Evolutionary conservation across 352 stramenopile species (phyloP).

Genomic region (Phytophthora litchii): DNA sequence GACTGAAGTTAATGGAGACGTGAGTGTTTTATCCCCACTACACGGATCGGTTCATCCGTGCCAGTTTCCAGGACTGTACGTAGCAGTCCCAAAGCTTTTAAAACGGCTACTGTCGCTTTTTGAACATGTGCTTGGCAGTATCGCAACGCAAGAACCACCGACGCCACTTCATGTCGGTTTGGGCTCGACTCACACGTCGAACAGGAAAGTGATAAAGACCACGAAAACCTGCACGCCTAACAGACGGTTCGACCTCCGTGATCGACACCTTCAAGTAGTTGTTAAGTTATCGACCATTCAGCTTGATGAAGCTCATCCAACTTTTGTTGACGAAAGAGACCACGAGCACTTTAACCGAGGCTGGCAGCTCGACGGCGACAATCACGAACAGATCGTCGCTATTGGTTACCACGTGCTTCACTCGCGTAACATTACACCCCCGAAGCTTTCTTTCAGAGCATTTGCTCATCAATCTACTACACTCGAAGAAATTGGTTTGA

Average conservation of each 20-base stretch:
- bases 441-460: constrained; percentile 12
- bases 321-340: not conserved
- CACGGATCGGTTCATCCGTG: constrained; percentile 19
- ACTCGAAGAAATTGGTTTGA: not conserved
- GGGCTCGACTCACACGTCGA: constrained; percentile 1
- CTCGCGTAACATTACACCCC: constrained; percentile 14
- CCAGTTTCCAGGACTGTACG: constrained; percentile 13
- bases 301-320: constrained; percentile 8
- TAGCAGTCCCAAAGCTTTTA: constrained; percentile 4
- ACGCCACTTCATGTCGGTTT: constrained; percentile 7
- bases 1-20: constrained; percentile 3
- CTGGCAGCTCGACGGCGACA: constrained; percentile 14
- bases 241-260: constrained; percentile 3
- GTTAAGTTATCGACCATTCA: constrained; percentile 16
- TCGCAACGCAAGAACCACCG: constrained; percentile 6
- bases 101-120: constrained; percentile 10
- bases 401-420: constrained; percentile 18
- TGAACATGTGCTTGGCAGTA: constrained; percentile 15
- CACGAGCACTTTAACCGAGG: constrained; percentile 11
- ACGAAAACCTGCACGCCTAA: not conserved
- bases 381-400: constrained; percentile 19
- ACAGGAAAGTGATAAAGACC: not conserved
- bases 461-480: constrained; percentile 10
- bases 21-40: constrained; percentile 9
- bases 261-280: constrained; percentile 14